phyloP scores from a whole-genome alignment of 441 rosid genomes.

The Eutrema salsugineum region DNA sequence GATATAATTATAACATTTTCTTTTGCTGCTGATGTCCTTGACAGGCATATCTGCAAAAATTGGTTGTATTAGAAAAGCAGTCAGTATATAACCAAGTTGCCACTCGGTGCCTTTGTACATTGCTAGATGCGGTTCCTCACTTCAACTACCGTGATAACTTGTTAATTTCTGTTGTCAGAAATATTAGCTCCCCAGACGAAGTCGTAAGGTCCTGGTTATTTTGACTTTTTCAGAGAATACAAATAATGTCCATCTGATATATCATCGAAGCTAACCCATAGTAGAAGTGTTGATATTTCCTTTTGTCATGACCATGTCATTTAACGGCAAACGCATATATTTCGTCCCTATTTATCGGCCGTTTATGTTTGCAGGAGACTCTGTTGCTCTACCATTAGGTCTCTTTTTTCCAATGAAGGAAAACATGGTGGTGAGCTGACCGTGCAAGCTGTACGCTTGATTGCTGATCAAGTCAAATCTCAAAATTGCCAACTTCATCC shows the following conservation, averaged over 20 bases:
- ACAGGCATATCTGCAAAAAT: conserved; percentile 78
- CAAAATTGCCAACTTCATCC: conserved; percentile 88
- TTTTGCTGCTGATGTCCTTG: conserved; percentile 13
- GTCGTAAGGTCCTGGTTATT: conserved; percentile 55
- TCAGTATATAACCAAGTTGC: conserved; percentile 63
- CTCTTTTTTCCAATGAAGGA: conserved; percentile 76
- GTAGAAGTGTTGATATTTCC: neutral
- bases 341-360: neutral
- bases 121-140: conserved; percentile 90
- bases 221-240: neutral
- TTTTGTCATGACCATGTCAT: neutral
- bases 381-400: conserved; percentile 68
- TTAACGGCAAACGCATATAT: conserved; percentile 1
- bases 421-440: conserved; percentile 89
- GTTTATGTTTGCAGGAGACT: conserved; percentile 58
- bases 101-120: conserved; percentile 66
- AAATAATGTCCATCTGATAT: neutral
- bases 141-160: conserved; percentile 82
- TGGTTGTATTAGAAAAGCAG: conserved; percentile 53
- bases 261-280: neutral
- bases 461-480: conserved; percentile 78
- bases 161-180: conserved; percentile 61
- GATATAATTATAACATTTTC: neutral
- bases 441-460: conserved; percentile 66
- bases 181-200: conserved; percentile 75